phyloP scores from a whole-genome alignment of 2,329 filamentous ascomycete species.

The Teratosphaeria destructans region DNA sequence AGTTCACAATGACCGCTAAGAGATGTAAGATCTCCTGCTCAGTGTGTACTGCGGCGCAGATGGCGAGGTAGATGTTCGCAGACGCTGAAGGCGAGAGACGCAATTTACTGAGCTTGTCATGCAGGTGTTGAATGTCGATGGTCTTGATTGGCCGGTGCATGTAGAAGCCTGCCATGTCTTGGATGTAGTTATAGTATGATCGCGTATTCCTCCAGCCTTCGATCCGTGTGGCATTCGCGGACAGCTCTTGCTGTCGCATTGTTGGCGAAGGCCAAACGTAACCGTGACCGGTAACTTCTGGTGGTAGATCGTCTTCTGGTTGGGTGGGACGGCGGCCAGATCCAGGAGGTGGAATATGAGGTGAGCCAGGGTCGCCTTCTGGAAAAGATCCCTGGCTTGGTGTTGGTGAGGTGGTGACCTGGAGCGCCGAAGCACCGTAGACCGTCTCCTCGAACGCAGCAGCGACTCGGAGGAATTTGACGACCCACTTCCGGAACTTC shows the following conservation, averaged over 20 bases:
- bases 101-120: constrained; percentile 78
- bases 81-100: constrained; percentile 66
- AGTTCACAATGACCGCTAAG: constrained; percentile 23
- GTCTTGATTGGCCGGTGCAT: constrained; percentile 52
- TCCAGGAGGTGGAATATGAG: background rate
- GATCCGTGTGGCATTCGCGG: constrained; percentile 82
- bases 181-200: constrained; percentile 88
- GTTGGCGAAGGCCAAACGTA: constrained; percentile 88
- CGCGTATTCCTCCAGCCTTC: constrained; percentile 95
- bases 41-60: constrained; percentile 50
- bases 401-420: constrained; percentile 40
- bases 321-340: background rate
- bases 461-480: constrained; percentile 83
- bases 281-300: constrained; percentile 57
- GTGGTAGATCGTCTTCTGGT: constrained; percentile 9
- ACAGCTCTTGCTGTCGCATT: constrained; percentile 72
- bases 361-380: background rate
- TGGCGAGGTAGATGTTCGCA: constrained; percentile 73
- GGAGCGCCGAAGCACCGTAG: constrained; percentile 82
- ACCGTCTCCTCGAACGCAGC: constrained; percentile 93
- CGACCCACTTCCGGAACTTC: constrained; percentile 92
- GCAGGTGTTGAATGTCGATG: constrained; percentile 83
- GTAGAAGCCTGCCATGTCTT: constrained; percentile 27
- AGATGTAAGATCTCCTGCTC: constrained; percentile 70
- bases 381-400: background rate